Conservation (phyloP, 805 yeast species). For the Candida sphagnicola region DNA sequence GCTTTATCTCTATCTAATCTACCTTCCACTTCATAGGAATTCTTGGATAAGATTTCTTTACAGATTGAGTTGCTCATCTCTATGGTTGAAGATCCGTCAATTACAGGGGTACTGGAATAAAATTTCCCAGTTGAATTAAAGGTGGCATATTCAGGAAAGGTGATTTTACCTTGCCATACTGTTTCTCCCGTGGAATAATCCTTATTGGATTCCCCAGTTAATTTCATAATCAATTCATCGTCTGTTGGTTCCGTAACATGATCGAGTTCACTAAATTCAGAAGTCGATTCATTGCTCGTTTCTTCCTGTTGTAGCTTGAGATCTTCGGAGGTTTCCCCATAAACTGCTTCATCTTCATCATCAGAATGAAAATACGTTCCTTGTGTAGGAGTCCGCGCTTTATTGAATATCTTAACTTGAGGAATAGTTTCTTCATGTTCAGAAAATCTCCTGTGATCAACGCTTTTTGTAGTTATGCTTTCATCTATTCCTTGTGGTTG, state of each 20-base stretch:
- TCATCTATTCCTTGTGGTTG: constrained; percentile 21
- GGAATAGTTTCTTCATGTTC: constrained; percentile 11
- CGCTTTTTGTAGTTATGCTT: constrained; percentile 25
- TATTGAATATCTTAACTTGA: neutral
- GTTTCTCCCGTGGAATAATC: constrained; percentile 5
- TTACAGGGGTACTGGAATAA: constrained; percentile 26
- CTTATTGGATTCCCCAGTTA: constrained; percentile 15
- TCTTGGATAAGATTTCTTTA: constrained; percentile 25
- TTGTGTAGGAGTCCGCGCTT: neutral
- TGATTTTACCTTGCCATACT: constrained; percentile 47
- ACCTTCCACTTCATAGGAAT: constrained; percentile 53
- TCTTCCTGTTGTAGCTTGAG: constrained; percentile 7
- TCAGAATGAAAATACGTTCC: constrained; percentile 11
- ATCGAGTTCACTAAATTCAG: constrained; percentile 15
- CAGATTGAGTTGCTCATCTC: constrained; percentile 14
- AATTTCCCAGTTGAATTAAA: constrained; percentile 37
- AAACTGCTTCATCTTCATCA: constrained; percentile 20
- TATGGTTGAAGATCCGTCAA: constrained; percentile 16
- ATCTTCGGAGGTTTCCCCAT: constrained; percentile 9
- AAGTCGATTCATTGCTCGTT: constrained; percentile 5
- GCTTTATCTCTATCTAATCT: constrained; percentile 54
- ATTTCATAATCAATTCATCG: constrained; percentile 33
- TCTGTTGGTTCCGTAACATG: constrained; percentile 7
- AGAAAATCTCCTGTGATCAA: constrained; percentile 35
- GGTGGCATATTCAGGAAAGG: constrained; percentile 47